These are phyloP conservation scores for Ligustrum vulgare DNA, from an alignment of 257 asterid genomes.

Conservation along the genomic window DNA sequence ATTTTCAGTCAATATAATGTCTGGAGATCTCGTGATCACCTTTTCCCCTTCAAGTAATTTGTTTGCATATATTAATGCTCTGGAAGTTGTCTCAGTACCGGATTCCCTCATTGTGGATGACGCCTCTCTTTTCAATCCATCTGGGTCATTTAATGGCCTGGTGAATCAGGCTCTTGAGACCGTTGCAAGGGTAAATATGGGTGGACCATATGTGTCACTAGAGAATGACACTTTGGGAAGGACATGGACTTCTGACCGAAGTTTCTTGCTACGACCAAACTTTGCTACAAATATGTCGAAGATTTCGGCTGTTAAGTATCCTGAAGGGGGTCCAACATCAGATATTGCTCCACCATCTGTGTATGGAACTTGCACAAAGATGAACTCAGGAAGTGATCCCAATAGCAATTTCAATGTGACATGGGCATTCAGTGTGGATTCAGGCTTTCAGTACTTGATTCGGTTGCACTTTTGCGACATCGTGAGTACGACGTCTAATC, in stretches of 20 bases:
- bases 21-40: constrained; percentile 47
- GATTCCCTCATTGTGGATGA: constrained; percentile 54
- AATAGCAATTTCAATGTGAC: constrained; percentile 62
- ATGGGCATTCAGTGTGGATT: constrained; percentile 63
- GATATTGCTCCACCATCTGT: constrained; percentile 69
- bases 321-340: constrained; percentile 48
- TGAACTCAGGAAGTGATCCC: constrained; percentile 50
- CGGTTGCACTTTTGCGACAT: constrained; percentile 84
- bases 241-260: constrained; percentile 59
- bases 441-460: constrained; percentile 57
- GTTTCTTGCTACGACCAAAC: constrained; percentile 34
- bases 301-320: constrained; percentile 52
- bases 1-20: constrained; percentile 45
- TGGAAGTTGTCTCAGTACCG: constrained; percentile 76
- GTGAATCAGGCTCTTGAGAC: constrained; percentile 56
- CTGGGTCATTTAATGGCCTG: constrained; percentile 46
- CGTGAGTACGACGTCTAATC: constrained; percentile 51
- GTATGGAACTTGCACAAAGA: constrained; percentile 69
- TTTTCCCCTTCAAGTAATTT: constrained; percentile 54
- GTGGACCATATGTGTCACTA: constrained; percentile 61
- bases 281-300: constrained; percentile 34
- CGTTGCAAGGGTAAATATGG: constrained; percentile 76
- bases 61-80: constrained; percentile 63
- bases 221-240: constrained; percentile 69
- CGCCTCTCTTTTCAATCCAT: constrained; percentile 49